Base-by-base conservation (phyloP, 305 asterid species). In the Plantago rigida region DNA sequence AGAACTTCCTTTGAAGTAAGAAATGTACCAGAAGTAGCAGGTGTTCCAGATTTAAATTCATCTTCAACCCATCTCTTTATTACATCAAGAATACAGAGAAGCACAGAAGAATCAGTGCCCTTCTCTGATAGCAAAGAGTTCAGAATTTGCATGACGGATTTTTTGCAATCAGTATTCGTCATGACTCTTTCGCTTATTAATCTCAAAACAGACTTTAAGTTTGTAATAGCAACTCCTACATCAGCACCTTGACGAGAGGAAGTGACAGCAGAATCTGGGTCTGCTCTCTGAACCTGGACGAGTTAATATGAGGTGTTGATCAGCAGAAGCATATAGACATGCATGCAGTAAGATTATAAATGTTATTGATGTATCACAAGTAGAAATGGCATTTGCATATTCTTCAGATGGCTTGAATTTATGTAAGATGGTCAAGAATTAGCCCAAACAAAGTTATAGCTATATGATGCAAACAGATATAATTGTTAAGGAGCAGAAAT, bases 171-270 rank as follows among this genome's bases (percentile, higher is more conserved):
- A 54, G 95, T 92, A 69, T 87, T 79, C 63, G 69, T 72, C 97
- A 93, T 93, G 75, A 93, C 94, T 80, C 94, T 78, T 74, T 87
- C 97, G 36, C 75, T 79, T 65, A 85, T 81, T 64, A 89, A 89
- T 68, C 81, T 83, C 86, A 93, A 67, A 59, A 93, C 90, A 56
- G 97, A 87, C 69, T 81, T 89, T 65, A 93, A 71, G 76, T 89
- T 93, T 51, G 86, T 73, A 71, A 89, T 81, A 72, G 82, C 91
- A 49, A 79, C 92, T 63, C 97, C 97, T 63, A 80, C 82, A 81
- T 93, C 99, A 63, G 93, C 88, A 73, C 87, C 97, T 79, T 93
- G 99, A 64, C 95, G 99, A 66, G 97, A 88, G 67, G 95, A 93
- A 62, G 95, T 83, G 73, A 83, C 94, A n/a, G 96, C 88, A 66